Conservation (phyloP, 2,329 filamentous ascomycete genomes). For the Drechslerella coelobrocha region DNA sequence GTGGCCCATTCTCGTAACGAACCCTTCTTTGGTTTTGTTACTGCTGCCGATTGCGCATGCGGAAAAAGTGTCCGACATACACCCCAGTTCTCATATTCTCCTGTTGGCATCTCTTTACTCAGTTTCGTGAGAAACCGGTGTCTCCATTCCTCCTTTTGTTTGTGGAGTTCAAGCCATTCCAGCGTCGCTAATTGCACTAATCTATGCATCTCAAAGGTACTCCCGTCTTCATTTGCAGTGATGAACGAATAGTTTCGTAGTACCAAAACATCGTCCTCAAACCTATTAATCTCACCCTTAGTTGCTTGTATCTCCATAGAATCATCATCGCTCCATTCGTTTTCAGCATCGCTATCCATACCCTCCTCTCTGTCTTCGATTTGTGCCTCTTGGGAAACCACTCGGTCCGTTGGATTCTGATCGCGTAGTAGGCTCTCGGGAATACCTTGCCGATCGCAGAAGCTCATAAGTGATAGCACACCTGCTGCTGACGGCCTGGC, state of each 20-base stretch:
- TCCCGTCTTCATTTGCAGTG: neutral
- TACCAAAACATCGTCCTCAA: neutral
- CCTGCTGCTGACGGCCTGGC: slow-evolving; percentile 13
- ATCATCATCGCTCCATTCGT: too few species aligned
- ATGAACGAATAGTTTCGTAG: neutral
- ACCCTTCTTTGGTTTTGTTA: slow-evolving; percentile 46
- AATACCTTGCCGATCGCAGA: slow-evolving; percentile 20
- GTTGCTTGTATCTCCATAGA: too few species aligned
- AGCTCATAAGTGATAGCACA: slow-evolving; percentile 20
- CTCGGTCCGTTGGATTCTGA: neutral
- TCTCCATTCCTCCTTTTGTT: neutral
- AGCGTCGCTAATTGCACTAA: neutral
- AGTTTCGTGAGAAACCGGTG: neutral
- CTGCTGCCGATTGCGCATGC: slow-evolving; percentile 32
- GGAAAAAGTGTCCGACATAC: neutral
- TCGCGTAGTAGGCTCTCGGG: slow-evolving; percentile 9
- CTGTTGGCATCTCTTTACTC: neutral
- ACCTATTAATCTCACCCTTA: too few species aligned
- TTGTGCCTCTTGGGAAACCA: too few species aligned
- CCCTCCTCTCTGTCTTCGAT: too few species aligned
- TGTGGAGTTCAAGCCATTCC: neutral
- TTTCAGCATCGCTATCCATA: too few species aligned
- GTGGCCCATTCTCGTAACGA: slow-evolving; percentile 1
- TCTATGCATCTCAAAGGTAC: neutral
- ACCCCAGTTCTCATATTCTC: neutral